Evolutionary conservation across 148 eudicot genomes (phyloP).

Genomic region (Mesembryanthemum crystallinum): DNA sequence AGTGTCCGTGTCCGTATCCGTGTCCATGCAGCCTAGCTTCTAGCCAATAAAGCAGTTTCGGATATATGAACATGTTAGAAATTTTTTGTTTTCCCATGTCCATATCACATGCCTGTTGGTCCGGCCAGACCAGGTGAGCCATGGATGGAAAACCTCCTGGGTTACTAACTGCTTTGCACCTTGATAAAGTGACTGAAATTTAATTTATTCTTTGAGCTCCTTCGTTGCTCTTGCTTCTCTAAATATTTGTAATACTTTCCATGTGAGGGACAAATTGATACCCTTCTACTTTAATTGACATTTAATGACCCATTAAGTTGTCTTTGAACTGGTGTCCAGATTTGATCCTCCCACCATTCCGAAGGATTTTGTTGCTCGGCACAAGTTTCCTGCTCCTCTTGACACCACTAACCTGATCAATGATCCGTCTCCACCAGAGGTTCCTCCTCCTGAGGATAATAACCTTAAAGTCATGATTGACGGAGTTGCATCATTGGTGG

Average conservation of each 20-base stretch:
- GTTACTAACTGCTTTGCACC: not conserved
- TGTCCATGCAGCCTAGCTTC: no score
- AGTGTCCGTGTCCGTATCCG: no score
- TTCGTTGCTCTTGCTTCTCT: not conserved
- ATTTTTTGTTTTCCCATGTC: not conserved
- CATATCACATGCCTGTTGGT: not conserved
- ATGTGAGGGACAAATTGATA: not conserved
- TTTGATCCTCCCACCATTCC: conserved; percentile 82
- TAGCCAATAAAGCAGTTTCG: not conserved
- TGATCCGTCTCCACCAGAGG: conserved; percentile 59
- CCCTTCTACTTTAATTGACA: not conserved
- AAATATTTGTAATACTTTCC: not conserved
- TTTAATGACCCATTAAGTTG: conserved; percentile 7
- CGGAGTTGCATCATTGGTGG: conserved; percentile 84
- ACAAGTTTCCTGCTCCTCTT: conserved; percentile 67
- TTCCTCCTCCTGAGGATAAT: conserved; percentile 73
- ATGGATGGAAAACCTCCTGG: not conserved
- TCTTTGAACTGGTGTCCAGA: conserved; percentile 40
- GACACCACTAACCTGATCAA: conserved; percentile 31
- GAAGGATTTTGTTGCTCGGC: conserved; percentile 65
- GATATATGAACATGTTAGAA: not conserved
- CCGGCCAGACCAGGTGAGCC: not conserved
- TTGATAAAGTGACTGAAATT: not conserved
- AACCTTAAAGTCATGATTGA: conserved; percentile 75
- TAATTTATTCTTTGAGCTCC: not conserved